Evolutionary conservation across 2,329 filamentous ascomycete species (phyloP), one percentile per base, ranked within the genome.

Genomic region (Colletotrichum acutatum): DNA sequence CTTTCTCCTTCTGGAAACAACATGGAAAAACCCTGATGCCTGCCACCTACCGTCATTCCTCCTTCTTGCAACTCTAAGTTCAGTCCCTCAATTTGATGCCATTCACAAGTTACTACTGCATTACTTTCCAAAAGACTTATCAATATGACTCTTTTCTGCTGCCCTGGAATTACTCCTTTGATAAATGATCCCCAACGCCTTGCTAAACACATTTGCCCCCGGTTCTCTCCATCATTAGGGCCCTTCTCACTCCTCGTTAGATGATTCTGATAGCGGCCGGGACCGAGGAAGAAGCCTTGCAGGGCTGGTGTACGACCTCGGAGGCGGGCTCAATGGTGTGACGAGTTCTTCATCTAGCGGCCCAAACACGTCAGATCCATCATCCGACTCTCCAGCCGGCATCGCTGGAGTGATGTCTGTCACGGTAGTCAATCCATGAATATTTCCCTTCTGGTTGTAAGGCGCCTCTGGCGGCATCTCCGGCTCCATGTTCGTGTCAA

Each of bases 251-350:
- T 52, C 64, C 34, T 32, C 49, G 11, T 42, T 11, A 1, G 49
- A 58, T 32, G 61, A 52, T 9, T 24, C 28, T 3, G 69, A 56
- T 6, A 58, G 16, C 2, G 34, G 12, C 5, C 24, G 42, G n/a
- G 56, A 53, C 9, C 46, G 58, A 37, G 49, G 16, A 4, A 28
- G 5, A 19, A 30, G 24, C 14, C 24, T 72, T n/a, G 54, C 24
- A 1, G 67, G 66, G 16, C 66, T 71, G 12, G 32, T 16, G n/a
- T 57, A 71, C 6, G n/a, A 30, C 22, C 65, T 65, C 14, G 71
- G 71, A 19, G 71, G 71, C 11, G 71, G 71, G n/a, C 71, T 73
- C 49, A 73, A 46, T 19, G 71, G 66, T 9, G 71, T 73, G 6
- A 56, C 34, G 37, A 73, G 56, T 16, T 71, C 71, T 11, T 57